Evolutionary conservation across 371 early-diverging fungal species (phyloP), one percentile per base, ranked within the genome.

Genomic region (Mortierella sp.): DNA sequence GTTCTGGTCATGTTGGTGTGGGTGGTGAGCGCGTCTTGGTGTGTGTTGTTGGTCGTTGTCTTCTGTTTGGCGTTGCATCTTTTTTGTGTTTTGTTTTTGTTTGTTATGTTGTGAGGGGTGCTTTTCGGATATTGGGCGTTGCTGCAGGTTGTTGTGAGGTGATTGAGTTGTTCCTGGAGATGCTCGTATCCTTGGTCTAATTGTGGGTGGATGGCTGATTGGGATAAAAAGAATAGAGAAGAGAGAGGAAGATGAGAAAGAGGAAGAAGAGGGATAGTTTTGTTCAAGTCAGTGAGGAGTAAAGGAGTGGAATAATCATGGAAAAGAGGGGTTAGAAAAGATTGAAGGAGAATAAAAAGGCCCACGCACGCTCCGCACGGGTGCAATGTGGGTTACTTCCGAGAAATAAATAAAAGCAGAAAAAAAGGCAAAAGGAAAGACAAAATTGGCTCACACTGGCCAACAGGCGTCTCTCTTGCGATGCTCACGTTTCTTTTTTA

Each of bases 51-150:
- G 63, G 8, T 32, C 21, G 21, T 35, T 35, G 32, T 51, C 21
- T 51, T 21, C 21, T 21, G 21, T 14, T 63, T 63, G 63, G 35
- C 6, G 35, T 8, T 63, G 63, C 63, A 63, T 63, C 14, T 32
- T 63, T 78, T 12, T 81, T 75, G 41, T 4, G 0, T 4, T 41
- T 35, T 76, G 54, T 76, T 11, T 11, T 54, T 54, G 54, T 21
- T n/a, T 18, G 63, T 35, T 63, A 18, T 35, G 14, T 21, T 60
- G 60, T 29, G 16, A 29, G 2, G 2, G 60, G 29, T 58, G 27
- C 27, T 11, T 11, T 18, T 56, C 10, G 56, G 27, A 1, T 51
- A 49, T 27, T 38, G 54, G 21, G 43, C 11, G 32, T 38, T 48
- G 51, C 14, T 46, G 48, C 1, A 46, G 48, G 48, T 14, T 4